Base-by-base conservation (phyloP, 2,329 filamentous ascomycete genomes). In the Aspergillus sclerotialis region DNA sequence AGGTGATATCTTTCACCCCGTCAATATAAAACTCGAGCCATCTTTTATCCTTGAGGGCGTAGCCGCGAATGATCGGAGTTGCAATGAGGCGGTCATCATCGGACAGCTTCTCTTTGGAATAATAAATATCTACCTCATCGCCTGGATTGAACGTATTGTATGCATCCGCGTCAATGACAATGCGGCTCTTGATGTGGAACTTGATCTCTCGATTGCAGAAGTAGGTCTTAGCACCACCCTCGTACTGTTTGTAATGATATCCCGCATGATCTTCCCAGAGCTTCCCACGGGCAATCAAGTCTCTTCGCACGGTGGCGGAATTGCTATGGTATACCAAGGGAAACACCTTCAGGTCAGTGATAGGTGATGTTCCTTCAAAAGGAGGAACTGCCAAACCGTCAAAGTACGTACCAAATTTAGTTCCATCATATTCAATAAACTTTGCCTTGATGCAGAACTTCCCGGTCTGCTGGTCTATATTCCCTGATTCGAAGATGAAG, bases 151-250 rank as follows among this genome's bases (percentile, higher is more conserved):
- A 73, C 2, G 48, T 52, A 26, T 64, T 65, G 49, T 59, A 74
- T 24, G 69, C 70, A 21, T 70, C 63, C 0, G 64, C 63, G 39
- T 76, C 72, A 29, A 76, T 67, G 27, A 75, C 64, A 16, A 76
- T 64, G 13, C 70, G 61, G 19, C 68, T 67, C 37, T 68, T 68
- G 39, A 73, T 50, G 38, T 51, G 39, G 23, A 44, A 38, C 10
- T 39, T 44, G 29, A 21, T 28, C 7, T 34, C 43, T 51, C 37
- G 56, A 60, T 21, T 46, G 43, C 33, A 44, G 48, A 37, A 46
- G 5, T 50, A 41, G 5, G 57, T 56, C 4, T 56, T 45, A 2
- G 58, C 64, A 11, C 68, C 45, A 5, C 70, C 71, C 17, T 67
- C 59, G 42, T 75, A 75, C 1, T 62, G 57, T 35, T 64, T 66